These are phyloP conservation scores for Kuraishia piskuri DNA, from an alignment of 805 yeast species.

Conservation along the genomic window DNA sequence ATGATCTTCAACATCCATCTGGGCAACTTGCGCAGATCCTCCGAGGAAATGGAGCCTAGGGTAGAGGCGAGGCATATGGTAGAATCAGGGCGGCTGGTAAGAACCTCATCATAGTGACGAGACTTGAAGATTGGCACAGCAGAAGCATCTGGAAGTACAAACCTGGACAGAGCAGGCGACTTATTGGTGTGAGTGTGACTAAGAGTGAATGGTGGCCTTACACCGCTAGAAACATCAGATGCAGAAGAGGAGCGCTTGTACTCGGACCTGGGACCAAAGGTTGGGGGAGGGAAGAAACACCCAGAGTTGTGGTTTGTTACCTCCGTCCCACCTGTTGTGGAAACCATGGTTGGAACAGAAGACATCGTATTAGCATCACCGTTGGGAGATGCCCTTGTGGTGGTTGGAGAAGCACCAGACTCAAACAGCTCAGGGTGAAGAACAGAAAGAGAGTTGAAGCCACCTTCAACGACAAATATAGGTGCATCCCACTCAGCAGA, in stretches of 20 bases:
- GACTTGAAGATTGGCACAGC: conserved; percentile 35
- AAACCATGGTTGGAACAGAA: conserved; percentile 3
- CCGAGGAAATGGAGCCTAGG: conserved; percentile 6
- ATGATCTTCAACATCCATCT: conserved; percentile 40
- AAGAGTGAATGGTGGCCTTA: neutral
- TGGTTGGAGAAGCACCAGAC: conserved; percentile 12
- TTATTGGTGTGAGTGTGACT: neutral
- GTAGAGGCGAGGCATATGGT: conserved; percentile 17
- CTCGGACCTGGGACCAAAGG: conserved; percentile 7
- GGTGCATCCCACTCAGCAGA: conserved; percentile 29
- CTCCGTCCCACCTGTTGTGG: conserved; percentile 6
- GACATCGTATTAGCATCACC: neutral
- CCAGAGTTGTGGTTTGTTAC: conserved; percentile 10
- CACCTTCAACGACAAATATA: conserved; percentile 32
- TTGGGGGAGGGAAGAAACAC: conserved; percentile 15
- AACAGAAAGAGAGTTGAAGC: conserved; percentile 28
- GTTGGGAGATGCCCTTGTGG: neutral
- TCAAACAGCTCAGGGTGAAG: conserved; percentile 18
- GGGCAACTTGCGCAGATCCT: conserved; percentile 28
- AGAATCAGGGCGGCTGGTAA: conserved; percentile 17
- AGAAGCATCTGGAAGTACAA: conserved; percentile 39
- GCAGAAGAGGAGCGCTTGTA: conserved; percentile 3
- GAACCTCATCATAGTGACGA: conserved; percentile 45
- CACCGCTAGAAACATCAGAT: conserved; percentile 6
- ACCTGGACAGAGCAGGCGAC: conserved; percentile 32